Base-by-base conservation (phyloP, 2,329 filamentous ascomycete genomes). In the Cercospora sp. region DNA sequence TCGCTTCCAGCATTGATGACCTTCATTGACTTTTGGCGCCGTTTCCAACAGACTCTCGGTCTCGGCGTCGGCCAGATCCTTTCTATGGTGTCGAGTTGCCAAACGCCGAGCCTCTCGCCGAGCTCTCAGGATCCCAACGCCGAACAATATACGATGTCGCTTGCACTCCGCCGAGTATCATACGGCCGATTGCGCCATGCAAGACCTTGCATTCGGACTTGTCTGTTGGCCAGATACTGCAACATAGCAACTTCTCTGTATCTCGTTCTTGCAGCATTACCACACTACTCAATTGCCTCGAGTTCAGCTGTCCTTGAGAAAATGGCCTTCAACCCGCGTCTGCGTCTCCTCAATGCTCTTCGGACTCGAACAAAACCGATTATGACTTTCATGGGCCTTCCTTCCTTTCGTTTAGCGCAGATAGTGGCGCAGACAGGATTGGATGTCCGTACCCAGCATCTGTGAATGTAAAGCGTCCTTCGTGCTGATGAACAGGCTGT, bases 341-440 rank as follows among this genome's bases (percentile, higher is more conserved):
- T 67, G 16, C 59, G 36, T 30, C 61, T 67, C 1, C 57, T 67
- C 10, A 64, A 67, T 20, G 48, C 23, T 23, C 57, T 67, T 30
- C 51, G 45, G 30, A 7, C 18, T 20, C 36, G 58, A 6, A 6
- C 42, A 13, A 39, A 30, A 5, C 45, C 59, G 28, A 48, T 71
- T 16, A 51, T 62, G 30, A 69, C 69, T 9, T 85, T 86, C 72
- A 76, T 85, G 73, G 83, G 80, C 30, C 77, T 85, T 9, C 81
- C 82, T 2, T 83, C 82, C 0, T 77, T 84, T 0, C 81, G 84
- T 48, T 75, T 78, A 67, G 83, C 84, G 36, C 84, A 86, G 66
- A 81, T 85, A 18, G 80, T 92, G 59, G 88, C 90, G 1, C 81
- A 87, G 64, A 85, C 84, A 2, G 89, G 88, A 0, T 83, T 89